phyloP scores from a whole-genome alignment of 345 rosid species.

The Cardamine resedifolia region DNA sequence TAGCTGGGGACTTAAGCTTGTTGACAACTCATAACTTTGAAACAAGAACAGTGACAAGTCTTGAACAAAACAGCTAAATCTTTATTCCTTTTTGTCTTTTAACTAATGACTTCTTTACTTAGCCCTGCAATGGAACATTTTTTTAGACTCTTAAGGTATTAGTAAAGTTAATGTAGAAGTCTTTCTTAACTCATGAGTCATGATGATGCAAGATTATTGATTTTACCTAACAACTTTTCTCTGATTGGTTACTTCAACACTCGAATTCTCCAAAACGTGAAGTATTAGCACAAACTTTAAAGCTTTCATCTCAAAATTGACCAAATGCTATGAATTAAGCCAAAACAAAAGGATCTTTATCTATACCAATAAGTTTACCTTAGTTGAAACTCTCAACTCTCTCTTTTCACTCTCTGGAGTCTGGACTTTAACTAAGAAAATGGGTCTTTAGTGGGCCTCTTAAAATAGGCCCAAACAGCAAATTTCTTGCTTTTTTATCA shows the following conservation, averaged over 20 bases:
- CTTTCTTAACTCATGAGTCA: not conserved
- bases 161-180: not conserved
- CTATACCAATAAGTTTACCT: not conserved
- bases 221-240: not conserved
- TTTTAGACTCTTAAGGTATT: too few relatives aligned
- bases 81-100: too few relatives aligned
- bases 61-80: not conserved
- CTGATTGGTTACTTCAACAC: not conserved
- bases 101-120: too few relatives aligned
- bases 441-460: not conserved
- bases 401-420: not conserved
- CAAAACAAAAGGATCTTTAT: not conserved
- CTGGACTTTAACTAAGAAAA: not conserved
- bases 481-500: not conserved
- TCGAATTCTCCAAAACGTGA: not conserved
- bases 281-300: not conserved
- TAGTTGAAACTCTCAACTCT: not conserved
- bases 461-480: not conserved
- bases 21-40: conserved; percentile 39
- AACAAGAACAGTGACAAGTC: conserved; percentile 8
- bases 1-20: conserved; percentile 76
- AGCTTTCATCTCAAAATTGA: not conserved
- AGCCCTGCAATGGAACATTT: too few relatives aligned
- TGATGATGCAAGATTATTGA: not conserved
- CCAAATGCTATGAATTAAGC: not conserved